Evolutionary conservation across 352 stramenopile species (phyloP).

Genomic region (Phytophthora agathidicida): DNA sequence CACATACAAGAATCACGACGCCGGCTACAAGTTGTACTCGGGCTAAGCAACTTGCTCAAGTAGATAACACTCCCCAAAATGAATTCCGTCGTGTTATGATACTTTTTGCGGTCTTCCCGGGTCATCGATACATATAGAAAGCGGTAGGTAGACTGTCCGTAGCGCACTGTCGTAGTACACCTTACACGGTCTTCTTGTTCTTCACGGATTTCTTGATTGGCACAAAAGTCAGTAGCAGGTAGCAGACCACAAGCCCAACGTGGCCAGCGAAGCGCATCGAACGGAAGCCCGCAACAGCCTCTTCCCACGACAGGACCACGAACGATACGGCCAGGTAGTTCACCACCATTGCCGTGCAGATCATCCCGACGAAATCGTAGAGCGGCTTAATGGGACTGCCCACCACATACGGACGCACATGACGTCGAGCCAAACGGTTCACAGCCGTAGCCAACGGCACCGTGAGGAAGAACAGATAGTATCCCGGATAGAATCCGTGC

Average conservation of each 20-base stretch:
- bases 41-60: constrained; percentile 34
- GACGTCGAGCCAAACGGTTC: constrained; percentile 62
- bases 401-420: constrained; percentile 65
- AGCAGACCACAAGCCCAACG: constrained; percentile 45
- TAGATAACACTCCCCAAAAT: constrained; percentile 5
- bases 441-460: constrained; percentile 72
- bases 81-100: constrained; percentile 27
- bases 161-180: neutral
- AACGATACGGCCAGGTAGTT: constrained; percentile 82
- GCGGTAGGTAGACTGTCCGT: constrained; percentile 1
- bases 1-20: constrained; percentile 58
- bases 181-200: constrained; percentile 41
- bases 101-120: constrained; percentile 22
- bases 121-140: constrained; percentile 20
- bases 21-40: constrained; percentile 59
- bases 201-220: constrained; percentile 43
- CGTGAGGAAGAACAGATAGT: constrained; percentile 95
- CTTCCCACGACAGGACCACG: constrained; percentile 67
- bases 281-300: constrained; percentile 51
- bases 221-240: constrained; percentile 46
- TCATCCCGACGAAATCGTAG: constrained; percentile 63
- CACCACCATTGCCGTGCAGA: constrained; percentile 65
- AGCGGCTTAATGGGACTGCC: constrained; percentile 46
- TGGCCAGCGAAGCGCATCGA: constrained; percentile 71
- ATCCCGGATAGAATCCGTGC: constrained; percentile 99